Conservation (phyloP, 2,329 filamentous ascomycete genomes). For the Neofusicoccum sp. region DNA sequence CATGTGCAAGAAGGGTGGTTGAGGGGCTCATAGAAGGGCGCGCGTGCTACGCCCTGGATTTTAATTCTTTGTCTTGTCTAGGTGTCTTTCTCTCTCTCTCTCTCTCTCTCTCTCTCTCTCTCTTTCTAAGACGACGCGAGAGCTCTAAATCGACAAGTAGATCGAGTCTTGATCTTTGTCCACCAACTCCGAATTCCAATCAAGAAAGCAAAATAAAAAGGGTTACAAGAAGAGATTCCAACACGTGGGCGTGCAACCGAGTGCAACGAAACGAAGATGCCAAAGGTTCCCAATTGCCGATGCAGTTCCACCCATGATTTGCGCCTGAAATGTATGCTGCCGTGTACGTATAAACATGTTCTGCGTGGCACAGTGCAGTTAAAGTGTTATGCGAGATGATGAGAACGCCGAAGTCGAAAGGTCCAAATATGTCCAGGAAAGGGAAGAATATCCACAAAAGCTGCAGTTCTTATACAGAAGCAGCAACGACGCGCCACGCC, state of each 20-base stretch:
- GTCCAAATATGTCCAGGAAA: not conserved
- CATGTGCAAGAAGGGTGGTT: too few species aligned
- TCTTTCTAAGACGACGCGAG: not conserved
- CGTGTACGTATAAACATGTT: slow-evolving; percentile 6
- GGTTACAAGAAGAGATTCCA: not conserved
- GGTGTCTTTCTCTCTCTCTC: too few species aligned
- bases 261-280: not conserved
- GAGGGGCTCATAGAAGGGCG: too few species aligned
- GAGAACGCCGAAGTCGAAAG: not conserved
- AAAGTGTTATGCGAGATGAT: not conserved
- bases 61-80: not conserved
- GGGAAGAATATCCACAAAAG: not conserved
- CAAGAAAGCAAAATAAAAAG: not conserved
- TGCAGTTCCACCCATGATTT: not conserved
- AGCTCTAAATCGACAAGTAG: slow-evolving; percentile 2
- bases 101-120: too few species aligned
- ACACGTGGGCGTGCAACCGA: not conserved
- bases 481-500: not conserved
- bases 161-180: not conserved
- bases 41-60: too few species aligned
- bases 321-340: slow-evolving; percentile 10
- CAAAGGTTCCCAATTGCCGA: not conserved
- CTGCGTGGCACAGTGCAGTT: slow-evolving; percentile 2
- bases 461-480: not conserved
- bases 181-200: not conserved